phyloP scores from a whole-genome alignment of 257 asterid species.

The Ocimum tenuiflorum region DNA sequence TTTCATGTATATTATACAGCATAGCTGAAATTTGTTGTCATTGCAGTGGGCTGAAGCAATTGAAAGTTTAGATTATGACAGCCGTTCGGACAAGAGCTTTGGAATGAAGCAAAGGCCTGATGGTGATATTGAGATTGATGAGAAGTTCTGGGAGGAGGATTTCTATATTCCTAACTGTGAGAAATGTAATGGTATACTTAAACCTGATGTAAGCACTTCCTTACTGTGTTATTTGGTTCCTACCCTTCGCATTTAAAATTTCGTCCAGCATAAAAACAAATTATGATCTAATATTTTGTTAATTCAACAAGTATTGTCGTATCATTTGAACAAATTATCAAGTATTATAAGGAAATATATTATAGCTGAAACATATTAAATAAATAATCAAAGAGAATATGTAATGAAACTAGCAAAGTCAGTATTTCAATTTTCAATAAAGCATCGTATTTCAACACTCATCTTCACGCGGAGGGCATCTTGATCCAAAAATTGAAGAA shows the following conservation, averaged over 20 bases:
- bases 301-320: not conserved
- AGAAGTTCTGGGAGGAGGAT: slow-evolving; percentile 96
- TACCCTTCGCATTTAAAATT: not conserved
- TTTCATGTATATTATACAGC: not conserved
- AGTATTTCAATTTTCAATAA: not conserved
- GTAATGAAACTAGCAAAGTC: not conserved
- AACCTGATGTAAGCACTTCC: slow-evolving; percentile 76
- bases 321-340: not conserved
- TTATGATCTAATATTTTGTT: not conserved
- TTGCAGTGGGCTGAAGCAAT: slow-evolving; percentile 98
- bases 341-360: too few species aligned
- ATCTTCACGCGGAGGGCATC: too few species aligned
- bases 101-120: slow-evolving; percentile 97
- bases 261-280: not conserved
- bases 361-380: too few species aligned
- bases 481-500: too few species aligned
- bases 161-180: slow-evolving; percentile 70
- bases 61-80: slow-evolving; percentile 82
- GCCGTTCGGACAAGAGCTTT: slow-evolving; percentile 81
- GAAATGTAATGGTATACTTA: slow-evolving; percentile 63
- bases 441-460: too few species aligned
- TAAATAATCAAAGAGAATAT: not conserved
- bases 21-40: not conserved
- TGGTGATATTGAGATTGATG: slow-evolving; percentile 96
- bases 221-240: not conserved